Percentiles rank a stretch among this genome's conserved stretches.
These are phyloP conservation scores for Penicillium parvum DNA, from an alignment of 495 filamentous ascomycete species.

Conservation along the genomic window DNA sequence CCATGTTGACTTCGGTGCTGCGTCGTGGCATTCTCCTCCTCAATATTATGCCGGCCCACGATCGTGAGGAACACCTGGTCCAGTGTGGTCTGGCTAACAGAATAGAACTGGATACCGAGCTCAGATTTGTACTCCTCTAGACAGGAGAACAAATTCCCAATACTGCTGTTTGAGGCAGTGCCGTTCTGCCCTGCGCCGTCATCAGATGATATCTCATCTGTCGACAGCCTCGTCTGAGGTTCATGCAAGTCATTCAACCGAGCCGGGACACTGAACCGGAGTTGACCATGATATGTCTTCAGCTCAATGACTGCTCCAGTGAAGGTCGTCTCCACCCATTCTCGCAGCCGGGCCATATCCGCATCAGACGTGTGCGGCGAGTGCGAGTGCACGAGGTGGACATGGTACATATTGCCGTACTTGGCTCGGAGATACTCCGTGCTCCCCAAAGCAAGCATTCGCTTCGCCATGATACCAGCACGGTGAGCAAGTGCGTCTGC, in stretches of 20 bases:
- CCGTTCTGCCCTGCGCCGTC: no score
- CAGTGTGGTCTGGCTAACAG: constrained; percentile 73
- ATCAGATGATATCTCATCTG: not conserved
- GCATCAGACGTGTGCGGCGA: constrained; percentile 63
- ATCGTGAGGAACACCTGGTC: constrained; percentile 86
- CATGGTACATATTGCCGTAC: constrained; percentile 38
- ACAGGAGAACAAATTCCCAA: constrained; percentile 62
- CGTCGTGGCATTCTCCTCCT: constrained; percentile 79
- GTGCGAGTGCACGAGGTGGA: constrained; percentile 60
- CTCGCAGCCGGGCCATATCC: constrained; percentile 60
- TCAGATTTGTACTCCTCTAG: constrained; percentile 63
- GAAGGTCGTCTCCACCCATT: constrained; percentile 57
- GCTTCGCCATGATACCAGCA: constrained; percentile 40
- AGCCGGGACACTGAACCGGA: constrained; percentile 69
- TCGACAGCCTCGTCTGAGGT: not conserved
- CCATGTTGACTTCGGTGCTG: no score
- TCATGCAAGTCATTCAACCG: constrained; percentile 11
- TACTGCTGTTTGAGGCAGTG: constrained; percentile 19
- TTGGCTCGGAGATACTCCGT: constrained; percentile 33
- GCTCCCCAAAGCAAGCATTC: constrained; percentile 40
- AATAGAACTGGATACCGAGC: constrained; percentile 73
- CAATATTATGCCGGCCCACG: constrained; percentile 68
- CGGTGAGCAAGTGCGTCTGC: constrained; percentile 41
- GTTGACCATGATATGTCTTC: constrained; percentile 74
- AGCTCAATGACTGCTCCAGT: constrained; percentile 60